Evolutionary conservation across 1,284 basidiomycete genomes (phyloP).

Genomic region (Mrakiaceae sp.): DNA sequence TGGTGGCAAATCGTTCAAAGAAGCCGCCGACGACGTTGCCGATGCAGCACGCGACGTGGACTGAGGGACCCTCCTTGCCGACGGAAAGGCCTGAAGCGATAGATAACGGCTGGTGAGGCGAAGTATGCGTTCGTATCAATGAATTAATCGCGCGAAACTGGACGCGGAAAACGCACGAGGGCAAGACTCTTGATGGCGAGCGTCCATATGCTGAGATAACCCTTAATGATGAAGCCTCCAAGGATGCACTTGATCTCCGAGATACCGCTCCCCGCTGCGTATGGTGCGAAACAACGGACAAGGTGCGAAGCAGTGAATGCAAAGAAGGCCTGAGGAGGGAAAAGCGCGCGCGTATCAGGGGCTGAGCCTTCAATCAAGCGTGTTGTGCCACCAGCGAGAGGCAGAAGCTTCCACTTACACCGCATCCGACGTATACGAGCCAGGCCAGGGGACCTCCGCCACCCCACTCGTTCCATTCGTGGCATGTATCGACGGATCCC

Average conservation of each 20-base stretch:
- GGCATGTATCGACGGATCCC: constrained; percentile 62
- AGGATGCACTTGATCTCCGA: constrained; percentile 99
- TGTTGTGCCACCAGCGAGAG: neutral
- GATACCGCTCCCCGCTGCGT: constrained; percentile 95
- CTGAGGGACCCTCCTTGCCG: constrained; percentile 96
- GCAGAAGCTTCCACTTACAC: constrained; percentile 46
- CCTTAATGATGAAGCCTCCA: constrained; percentile 93
- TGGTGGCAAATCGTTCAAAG: constrained; percentile 72
- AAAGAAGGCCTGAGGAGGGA: constrained; percentile 49
- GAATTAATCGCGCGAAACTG: neutral
- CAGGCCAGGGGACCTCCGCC: constrained; percentile 61
- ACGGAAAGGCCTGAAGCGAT: constrained; percentile 96
- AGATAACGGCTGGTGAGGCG: constrained; percentile 64
- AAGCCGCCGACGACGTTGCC: constrained; percentile 75
- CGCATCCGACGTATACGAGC: constrained; percentile 76
- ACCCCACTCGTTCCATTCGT: constrained; percentile 91
- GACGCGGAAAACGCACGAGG: constrained; percentile 47
- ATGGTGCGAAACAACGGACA: constrained; percentile 78
- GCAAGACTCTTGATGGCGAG: constrained; percentile 85
- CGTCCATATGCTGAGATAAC: constrained; percentile 80
- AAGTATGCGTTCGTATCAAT: neutral
- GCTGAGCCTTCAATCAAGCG: neutral
- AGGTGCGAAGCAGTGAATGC: constrained; percentile 77
- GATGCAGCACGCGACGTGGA: constrained; percentile 91
- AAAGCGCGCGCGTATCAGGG: too few species aligned